Base-by-base conservation (phyloP, 768 basidiomycete species). In the Mycena leptocephala region DNA sequence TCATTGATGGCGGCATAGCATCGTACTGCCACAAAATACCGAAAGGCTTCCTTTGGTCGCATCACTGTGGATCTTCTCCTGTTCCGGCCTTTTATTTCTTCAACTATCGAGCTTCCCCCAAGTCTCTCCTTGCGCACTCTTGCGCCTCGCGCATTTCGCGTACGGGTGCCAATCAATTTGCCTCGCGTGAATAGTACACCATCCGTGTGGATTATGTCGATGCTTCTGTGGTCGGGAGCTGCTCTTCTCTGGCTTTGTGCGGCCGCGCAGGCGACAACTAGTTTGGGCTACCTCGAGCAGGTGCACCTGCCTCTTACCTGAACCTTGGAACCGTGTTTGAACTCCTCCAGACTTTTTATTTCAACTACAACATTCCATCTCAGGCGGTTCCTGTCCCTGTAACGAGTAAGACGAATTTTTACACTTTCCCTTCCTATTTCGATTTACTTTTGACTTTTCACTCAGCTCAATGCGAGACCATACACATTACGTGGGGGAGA, bases 391-490 rank as follows among this genome's bases (percentile, higher is more conserved):
- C 87, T 5, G 81, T 87, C 24, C 86, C 88, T 24, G 82, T 86
- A 24, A 89, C 88, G 22, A 78, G 89, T 88, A 70, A 46, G 81
- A 71, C 32, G 55, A 24, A n/a, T 28, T 24, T 1, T 66, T 55
- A 59, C 59, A 35, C 56, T 6, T 5, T 30, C 22, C 37, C 14
- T 18, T 53, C 61, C 16, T 35, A 10, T 26, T 64, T 26, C 55
- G 39, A 61, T 75, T 74, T 48, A 37, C 68, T 39, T 39, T 39
- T 18, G 24, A 26, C 22, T 32, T 18, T 30, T 5, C 9, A 18
- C 30, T 55, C 61, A 90, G 89, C 80, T 30, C 89, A 90, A 79
- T 90, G 89, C 73, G 82, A 89, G 32, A 83, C 82, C 2, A 73
- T 73, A 1, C 72, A 73, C 32, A 55, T 66, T 18, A 59, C 89